Conservation (phyloP, 1,284 basidiomycete species). For the Vanrija pseudolonga region DNA sequence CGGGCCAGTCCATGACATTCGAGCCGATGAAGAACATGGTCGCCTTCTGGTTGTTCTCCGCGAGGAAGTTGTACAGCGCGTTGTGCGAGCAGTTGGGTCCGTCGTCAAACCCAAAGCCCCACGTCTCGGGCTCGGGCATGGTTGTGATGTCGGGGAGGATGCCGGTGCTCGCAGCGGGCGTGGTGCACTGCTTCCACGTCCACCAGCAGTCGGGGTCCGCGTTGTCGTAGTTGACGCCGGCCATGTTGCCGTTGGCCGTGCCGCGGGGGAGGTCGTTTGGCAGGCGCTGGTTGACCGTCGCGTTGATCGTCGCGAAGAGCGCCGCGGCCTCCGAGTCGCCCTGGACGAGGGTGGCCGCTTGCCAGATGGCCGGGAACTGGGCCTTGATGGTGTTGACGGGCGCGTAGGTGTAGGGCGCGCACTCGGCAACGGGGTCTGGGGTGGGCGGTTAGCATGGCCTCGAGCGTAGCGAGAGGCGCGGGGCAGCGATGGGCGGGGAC, state of each 20-base stretch:
- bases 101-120: constrained; percentile 55
- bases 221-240: constrained; percentile 26
- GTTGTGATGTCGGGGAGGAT: constrained; percentile 45
- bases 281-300: constrained; percentile 35
- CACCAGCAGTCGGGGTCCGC: constrained; percentile 49
- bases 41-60: constrained; percentile 52
- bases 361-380: constrained; percentile 44
- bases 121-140: constrained; percentile 52
- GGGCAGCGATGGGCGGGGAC: too few species aligned
- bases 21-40: constrained; percentile 52
- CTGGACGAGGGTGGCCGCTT: constrained; percentile 42
- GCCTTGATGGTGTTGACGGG: constrained; percentile 24
- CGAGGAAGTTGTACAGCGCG: constrained; percentile 53
- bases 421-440: constrained; percentile 22
- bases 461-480: not conserved
- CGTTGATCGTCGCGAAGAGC: constrained; percentile 37
- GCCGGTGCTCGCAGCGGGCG: constrained; percentile 27
- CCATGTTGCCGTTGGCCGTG: constrained; percentile 36
- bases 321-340: constrained; percentile 45
- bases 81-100: constrained; percentile 53
- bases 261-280: constrained; percentile 43
- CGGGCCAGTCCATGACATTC: constrained; percentile 55
- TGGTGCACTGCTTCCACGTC: constrained; percentile 43
- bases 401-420: constrained; percentile 35
- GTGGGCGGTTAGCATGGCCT: not conserved